These are phyloP conservation scores for Leccinum disarticulatum DNA, from an alignment of 768 basidiomycete species.

Conservation along the genomic window DNA sequence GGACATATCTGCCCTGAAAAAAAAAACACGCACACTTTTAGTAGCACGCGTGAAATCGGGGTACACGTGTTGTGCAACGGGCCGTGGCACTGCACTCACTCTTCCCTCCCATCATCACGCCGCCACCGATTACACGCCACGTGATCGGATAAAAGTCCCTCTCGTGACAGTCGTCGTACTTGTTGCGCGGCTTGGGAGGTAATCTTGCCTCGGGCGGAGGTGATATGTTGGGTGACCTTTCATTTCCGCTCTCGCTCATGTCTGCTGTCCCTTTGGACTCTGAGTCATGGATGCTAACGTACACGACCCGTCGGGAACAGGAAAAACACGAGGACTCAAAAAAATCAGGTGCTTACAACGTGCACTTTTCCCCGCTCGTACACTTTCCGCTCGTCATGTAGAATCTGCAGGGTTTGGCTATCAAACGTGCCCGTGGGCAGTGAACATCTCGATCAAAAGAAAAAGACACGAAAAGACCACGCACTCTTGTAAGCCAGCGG, in stretches of 20 bases:
- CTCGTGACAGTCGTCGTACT: constrained; percentile 38
- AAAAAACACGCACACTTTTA: not conserved
- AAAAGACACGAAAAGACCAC: constrained; percentile 3
- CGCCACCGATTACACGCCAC: constrained; percentile 79
- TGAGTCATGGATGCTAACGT: constrained; percentile 46
- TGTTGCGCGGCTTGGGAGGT: constrained; percentile 29
- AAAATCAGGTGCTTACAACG: constrained; percentile 47
- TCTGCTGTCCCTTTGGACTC: constrained; percentile 2
- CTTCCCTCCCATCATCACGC: constrained; percentile 60
- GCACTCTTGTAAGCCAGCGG: constrained; percentile 31
- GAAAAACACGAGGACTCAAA: not conserved
- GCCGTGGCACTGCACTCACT: constrained; percentile 23
- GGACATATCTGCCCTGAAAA: constrained; percentile 26
- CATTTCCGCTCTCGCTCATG: not conserved
- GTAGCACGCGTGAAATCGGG: not conserved
- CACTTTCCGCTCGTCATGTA: constrained; percentile 46
- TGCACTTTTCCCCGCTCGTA: constrained; percentile 54
- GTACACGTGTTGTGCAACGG: not conserved
- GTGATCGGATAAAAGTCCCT: constrained; percentile 62
- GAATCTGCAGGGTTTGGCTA: constrained; percentile 65
- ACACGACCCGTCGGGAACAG: constrained; percentile 2
- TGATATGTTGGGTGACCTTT: not conserved
- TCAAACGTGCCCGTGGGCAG: not conserved
- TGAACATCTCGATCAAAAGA: not conserved
- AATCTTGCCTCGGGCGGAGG: constrained; percentile 14